These are phyloP conservation scores for Ogataea philodendri DNA, from an alignment of 805 yeast genomes.

Conservation along the genomic window DNA sequence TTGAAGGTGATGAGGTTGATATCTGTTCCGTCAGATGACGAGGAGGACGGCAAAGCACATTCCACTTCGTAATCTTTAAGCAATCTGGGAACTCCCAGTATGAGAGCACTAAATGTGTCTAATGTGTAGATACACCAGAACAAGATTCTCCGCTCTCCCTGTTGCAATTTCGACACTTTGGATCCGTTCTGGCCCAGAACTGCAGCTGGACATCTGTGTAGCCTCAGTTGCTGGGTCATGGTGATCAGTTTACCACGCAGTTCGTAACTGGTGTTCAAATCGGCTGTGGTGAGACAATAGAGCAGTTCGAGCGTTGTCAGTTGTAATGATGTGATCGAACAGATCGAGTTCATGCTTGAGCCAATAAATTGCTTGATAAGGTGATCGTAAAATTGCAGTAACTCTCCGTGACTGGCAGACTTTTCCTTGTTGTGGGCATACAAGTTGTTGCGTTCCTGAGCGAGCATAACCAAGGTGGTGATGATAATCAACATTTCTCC, in stretches of 20 bases:
- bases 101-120: constrained; percentile 72
- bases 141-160: constrained; percentile 75
- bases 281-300: constrained; percentile 72
- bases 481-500: constrained; percentile 54
- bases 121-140: constrained; percentile 83
- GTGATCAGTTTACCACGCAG: constrained; percentile 72
- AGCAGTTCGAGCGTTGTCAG: constrained; percentile 65
- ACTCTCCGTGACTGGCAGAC: constrained; percentile 28
- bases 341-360: constrained; percentile 56
- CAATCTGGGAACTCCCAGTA: constrained; percentile 79
- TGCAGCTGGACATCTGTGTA: constrained; percentile 85
- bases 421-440: constrained; percentile 13
- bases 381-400: constrained; percentile 53
- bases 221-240: constrained; percentile 81
- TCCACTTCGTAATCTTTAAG: constrained; percentile 80
- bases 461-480: constrained; percentile 49
- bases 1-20: constrained; percentile 59
- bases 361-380: constrained; percentile 61
- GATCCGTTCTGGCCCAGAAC: constrained; percentile 67
- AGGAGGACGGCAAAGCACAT: constrained; percentile 71
- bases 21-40: constrained; percentile 38
- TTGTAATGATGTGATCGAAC: constrained; percentile 69
- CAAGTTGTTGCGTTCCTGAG: constrained; percentile 33
- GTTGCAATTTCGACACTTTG: constrained; percentile 63
- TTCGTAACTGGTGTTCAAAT: constrained; percentile 69